These are phyloP conservation scores for Cystoderma amianthinum DNA, from an alignment of 768 basidiomycete genomes.

Conservation along the genomic window DNA sequence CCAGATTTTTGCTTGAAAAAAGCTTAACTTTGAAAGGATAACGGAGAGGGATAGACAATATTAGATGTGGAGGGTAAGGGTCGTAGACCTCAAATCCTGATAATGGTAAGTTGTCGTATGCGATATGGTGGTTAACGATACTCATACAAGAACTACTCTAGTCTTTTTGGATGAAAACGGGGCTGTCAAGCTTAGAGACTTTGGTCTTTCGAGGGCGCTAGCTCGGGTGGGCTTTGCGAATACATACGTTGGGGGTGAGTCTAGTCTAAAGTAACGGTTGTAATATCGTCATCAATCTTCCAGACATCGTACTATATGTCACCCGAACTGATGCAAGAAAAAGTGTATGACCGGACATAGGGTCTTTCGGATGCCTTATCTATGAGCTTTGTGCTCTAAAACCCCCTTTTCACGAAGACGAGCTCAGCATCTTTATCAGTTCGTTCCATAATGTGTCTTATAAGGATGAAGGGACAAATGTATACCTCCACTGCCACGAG, in stretches of 20 bases:
- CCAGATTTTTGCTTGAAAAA: conserved; percentile 86
- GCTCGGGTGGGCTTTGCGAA: conserved; percentile 84
- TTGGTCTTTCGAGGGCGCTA: conserved; percentile 91
- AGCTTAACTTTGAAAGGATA: conserved; percentile 98
- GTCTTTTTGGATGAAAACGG: conserved; percentile 87
- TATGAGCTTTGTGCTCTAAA: conserved; percentile 93
- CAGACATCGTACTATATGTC: conserved; percentile 99
- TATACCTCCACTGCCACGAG: conserved; percentile 84
- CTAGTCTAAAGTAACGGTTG: not conserved
- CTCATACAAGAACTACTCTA: conserved; percentile 17
- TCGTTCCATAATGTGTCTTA: not conserved
- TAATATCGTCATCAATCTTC: not conserved
- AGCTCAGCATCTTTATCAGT: conserved; percentile 71
- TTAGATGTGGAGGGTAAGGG: conserved; percentile 38
- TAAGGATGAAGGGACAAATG: conserved; percentile 56
- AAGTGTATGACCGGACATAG: conserved; percentile 96
- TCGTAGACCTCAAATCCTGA: conserved; percentile 81
- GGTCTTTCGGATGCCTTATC: conserved; percentile 95
- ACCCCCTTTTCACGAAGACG: conserved; percentile 91
- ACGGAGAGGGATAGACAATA: conserved; percentile 74
- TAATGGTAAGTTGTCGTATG: conserved; percentile 60
- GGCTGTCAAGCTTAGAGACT: conserved; percentile 94
- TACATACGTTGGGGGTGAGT: conserved; percentile 91
- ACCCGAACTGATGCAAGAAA: conserved; percentile 95
- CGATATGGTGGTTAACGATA: not conserved